Evolutionary conservation across 805 yeast genomes (phyloP).

Genomic region (Deakozyma indianensis): DNA sequence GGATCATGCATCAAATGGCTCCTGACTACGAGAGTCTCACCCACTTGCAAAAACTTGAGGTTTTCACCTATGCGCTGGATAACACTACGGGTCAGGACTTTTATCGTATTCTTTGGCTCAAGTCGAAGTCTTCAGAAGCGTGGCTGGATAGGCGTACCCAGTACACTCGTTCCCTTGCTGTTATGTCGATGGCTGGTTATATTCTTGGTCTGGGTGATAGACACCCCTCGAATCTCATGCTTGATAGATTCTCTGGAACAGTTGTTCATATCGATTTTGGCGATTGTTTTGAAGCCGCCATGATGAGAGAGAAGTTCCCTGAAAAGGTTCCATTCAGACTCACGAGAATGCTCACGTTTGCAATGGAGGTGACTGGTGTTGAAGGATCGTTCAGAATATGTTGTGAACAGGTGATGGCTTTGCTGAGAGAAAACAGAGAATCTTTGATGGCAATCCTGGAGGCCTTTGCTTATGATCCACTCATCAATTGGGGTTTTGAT

Average conservation of each 20-base stretch:
- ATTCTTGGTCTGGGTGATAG: constrained; percentile 94
- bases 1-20: constrained; percentile 96
- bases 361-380: constrained; percentile 98
- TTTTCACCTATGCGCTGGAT: constrained; percentile 88
- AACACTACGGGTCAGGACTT: constrained; percentile 94
- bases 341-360: constrained; percentile 93
- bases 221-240: constrained; percentile 93
- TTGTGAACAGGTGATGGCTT: constrained; percentile 94
- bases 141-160: constrained; percentile 97
- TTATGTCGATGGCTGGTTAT: constrained; percentile 98
- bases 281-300: constrained; percentile 98
- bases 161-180: constrained; percentile 89
- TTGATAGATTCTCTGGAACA: constrained; percentile 87
- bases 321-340: constrained; percentile 96
- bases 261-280: constrained; percentile 97
- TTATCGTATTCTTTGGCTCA: constrained; percentile 90
- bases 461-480: constrained; percentile 96
- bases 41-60: constrained; percentile 84
- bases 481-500: constrained; percentile 97
- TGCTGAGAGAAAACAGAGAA: constrained; percentile 83
- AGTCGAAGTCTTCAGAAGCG: constrained; percentile 89
- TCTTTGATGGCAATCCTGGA: constrained; percentile 95
- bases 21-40: constrained; percentile 90
- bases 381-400: constrained; percentile 96
- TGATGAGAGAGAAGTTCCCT: constrained; percentile 89